phyloP scores from a whole-genome alignment of 176 grass and related monocot species.

The Oryza coarctata region DNA sequence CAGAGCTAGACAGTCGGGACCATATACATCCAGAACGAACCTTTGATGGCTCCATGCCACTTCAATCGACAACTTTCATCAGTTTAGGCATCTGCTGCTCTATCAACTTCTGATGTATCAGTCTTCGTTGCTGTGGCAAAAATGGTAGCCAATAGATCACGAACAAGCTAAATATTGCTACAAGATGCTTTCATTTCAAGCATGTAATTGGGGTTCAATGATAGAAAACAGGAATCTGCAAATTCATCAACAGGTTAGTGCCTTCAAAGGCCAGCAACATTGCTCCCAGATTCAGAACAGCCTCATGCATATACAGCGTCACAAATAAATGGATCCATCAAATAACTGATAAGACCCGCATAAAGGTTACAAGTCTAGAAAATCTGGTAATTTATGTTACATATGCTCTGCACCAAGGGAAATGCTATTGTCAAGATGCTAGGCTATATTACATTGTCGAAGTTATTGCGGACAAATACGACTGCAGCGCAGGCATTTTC shows the following conservation, averaged over 20 bases:
- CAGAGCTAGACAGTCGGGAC: slow-evolving; percentile 10
- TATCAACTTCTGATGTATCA: neutral
- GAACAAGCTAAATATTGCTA: neutral
- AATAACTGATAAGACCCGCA: neutral
- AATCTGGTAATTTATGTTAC: slow-evolving; percentile 16
- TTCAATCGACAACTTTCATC: neutral
- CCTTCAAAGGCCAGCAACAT: slow-evolving; percentile 13
- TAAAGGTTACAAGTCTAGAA: neutral
- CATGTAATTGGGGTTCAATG: neutral
- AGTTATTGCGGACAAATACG: neutral
- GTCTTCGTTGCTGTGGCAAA: neutral
- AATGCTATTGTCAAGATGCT: slow-evolving; percentile 26
- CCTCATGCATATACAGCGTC: neutral
- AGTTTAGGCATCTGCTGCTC: neutral
- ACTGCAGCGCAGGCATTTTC: neutral
- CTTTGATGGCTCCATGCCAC: neutral
- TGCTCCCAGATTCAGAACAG: slow-evolving; percentile 15
- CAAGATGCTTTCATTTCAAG: neutral
- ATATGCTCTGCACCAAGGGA: slow-evolving; percentile 4
- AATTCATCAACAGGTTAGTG: neutral
- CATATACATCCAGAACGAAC: slow-evolving; percentile 13
- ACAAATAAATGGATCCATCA: slow-evolving; percentile 21
- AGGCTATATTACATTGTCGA: slow-evolving; percentile 19
- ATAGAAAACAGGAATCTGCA: neutral
- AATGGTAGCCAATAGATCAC: neutral